phyloP scores from a whole-genome alignment of 179 eudicot species.

The Monotropa hypopitys region DNA sequence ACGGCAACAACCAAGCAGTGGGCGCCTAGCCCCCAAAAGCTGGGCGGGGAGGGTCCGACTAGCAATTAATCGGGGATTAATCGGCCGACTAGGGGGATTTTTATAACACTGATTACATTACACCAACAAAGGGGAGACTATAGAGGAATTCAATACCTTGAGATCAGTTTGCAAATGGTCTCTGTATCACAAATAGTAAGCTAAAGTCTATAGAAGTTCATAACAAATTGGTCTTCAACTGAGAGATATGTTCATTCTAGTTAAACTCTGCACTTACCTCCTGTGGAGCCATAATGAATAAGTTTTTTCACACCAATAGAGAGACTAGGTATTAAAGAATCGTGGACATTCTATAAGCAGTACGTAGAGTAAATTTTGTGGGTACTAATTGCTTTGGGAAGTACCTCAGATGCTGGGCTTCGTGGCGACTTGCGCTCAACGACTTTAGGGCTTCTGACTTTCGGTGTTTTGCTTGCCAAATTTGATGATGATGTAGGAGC shows the following conservation, averaged over 20 bases:
- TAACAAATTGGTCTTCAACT: background rate
- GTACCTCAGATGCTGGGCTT: slow-evolving; percentile 71
- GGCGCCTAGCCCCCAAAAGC: too few species aligned
- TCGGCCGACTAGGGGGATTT: too few species aligned
- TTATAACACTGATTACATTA: too few species aligned
- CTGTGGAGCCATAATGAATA: background rate
- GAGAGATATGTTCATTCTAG: background rate
- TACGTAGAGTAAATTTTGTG: background rate
- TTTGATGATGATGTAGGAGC: slow-evolving; percentile 38
- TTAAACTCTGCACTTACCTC: background rate
- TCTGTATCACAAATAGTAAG: background rate
- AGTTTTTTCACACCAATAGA: background rate
- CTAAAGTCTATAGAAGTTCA: background rate
- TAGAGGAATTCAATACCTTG: background rate
- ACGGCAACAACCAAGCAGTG: too few species aligned
- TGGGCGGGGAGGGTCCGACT: too few species aligned
- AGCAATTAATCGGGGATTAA: too few species aligned
- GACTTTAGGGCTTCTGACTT: slow-evolving; percentile 58
- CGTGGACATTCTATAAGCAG: background rate
- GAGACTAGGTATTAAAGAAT: background rate
- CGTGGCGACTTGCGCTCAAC: slow-evolving; percentile 46
- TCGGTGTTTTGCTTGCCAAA: slow-evolving; percentile 34
- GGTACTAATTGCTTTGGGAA: background rate
- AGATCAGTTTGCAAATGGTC: background rate
- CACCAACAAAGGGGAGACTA: background rate